These are phyloP conservation scores for Suhomyces emberorum DNA, from an alignment of 805 yeast species.

Conservation along the genomic window DNA sequence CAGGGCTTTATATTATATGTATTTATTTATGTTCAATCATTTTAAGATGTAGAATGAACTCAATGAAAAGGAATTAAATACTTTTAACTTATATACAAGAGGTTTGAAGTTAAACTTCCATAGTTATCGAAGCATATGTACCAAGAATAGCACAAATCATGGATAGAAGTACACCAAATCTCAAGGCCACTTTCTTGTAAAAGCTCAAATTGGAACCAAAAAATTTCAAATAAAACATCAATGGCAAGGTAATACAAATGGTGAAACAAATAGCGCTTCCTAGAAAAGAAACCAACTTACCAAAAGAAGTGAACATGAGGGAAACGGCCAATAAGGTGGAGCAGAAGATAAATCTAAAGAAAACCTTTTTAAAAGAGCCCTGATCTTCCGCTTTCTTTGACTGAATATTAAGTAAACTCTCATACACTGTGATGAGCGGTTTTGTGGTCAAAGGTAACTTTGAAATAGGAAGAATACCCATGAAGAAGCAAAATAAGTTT, in stretches of 20 bases:
- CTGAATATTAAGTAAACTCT: slow-evolving; percentile 19
- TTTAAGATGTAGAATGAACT: no score
- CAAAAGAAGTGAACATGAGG: slow-evolving; percentile 72
- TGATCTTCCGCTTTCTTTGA: neutral
- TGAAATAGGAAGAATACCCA: slow-evolving; percentile 81
- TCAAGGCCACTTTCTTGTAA: slow-evolving; percentile 38
- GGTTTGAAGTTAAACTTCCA: slow-evolving; percentile 8
- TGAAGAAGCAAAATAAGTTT: slow-evolving; percentile 55
- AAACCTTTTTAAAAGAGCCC: slow-evolving; percentile 13
- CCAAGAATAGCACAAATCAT: slow-evolving; percentile 53
- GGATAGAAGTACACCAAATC: slow-evolving; percentile 44
- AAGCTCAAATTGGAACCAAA: slow-evolving; percentile 43
- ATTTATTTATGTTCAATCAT: no score
- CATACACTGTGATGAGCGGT: slow-evolving; percentile 74
- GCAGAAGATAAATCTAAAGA: slow-evolving; percentile 46
- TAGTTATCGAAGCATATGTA: slow-evolving; percentile 43
- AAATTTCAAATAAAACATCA: slow-evolving; percentile 62
- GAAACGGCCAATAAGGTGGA: slow-evolving; percentile 56
- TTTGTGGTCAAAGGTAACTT: slow-evolving; percentile 81
- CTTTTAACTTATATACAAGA: neutral
- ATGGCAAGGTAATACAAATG: slow-evolving; percentile 76
- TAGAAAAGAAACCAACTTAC: slow-evolving; percentile 72
- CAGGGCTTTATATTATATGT: neutral
- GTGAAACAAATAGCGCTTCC: slow-evolving; percentile 80
- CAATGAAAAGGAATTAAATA: neutral